These are phyloP conservation scores for Diphasiastrum complanatum DNA, from an alignment of 83 land plant species.

Conservation along the genomic window DNA sequence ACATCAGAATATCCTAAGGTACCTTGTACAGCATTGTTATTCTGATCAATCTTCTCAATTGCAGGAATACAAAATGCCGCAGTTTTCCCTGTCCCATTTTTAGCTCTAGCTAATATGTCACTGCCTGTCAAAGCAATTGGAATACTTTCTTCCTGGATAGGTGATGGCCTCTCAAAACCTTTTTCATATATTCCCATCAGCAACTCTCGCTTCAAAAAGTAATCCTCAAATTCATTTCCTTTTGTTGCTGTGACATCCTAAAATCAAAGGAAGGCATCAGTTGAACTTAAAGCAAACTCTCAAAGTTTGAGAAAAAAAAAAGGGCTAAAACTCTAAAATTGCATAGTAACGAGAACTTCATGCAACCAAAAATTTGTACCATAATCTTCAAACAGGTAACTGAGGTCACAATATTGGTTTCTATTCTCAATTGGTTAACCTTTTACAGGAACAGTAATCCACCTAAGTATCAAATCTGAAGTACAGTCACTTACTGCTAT, in stretches of 20 bases:
- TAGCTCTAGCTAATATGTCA: constrained; percentile 84
- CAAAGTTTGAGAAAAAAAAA: constrained; percentile 3
- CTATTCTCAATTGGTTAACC: background rate
- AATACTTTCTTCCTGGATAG: constrained; percentile 97
- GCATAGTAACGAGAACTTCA: background rate
- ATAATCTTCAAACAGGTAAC: background rate
- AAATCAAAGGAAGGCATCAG: background rate
- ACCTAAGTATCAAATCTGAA: background rate
- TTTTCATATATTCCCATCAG: constrained; percentile 98
- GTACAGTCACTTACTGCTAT: background rate
- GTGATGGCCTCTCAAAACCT: constrained; percentile 96
- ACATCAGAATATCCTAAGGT: background rate
- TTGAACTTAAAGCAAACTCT: background rate
- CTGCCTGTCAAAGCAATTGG: constrained; percentile 96
- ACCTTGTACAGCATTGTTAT: constrained; percentile 53
- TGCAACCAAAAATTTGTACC: background rate
- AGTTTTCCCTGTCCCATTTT: constrained; percentile 59
- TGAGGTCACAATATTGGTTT: background rate
- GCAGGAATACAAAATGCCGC: constrained; percentile 60
- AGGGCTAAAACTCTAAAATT: background rate
- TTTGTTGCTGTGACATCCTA: constrained; percentile 99
- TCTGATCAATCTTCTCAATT: constrained; percentile 48
- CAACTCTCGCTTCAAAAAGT: constrained; percentile 86
- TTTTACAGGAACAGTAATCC: background rate
- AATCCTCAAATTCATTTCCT: constrained; percentile 97